Conservation (phyloP, 352 stramenopile species). For the Pythium chondricola region DNA sequence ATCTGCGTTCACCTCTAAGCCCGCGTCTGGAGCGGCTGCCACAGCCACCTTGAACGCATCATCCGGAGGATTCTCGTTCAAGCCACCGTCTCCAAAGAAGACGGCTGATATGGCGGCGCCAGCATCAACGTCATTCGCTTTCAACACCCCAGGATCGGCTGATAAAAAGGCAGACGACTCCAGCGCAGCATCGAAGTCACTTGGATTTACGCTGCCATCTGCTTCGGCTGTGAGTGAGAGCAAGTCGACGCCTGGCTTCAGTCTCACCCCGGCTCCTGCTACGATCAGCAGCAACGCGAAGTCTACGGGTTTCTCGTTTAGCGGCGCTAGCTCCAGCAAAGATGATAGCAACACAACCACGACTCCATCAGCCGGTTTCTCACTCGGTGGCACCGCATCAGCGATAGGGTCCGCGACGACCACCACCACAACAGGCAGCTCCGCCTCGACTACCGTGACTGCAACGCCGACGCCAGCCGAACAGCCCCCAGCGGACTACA, state of each 20-base stretch:
- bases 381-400: conserved; percentile 17
- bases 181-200: neutral
- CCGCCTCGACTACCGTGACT: conserved; percentile 10
- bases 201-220: conserved; percentile 1
- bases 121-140: conserved; percentile 9
- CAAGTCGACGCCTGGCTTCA: conserved; percentile 12
- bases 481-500: conserved; percentile 76
- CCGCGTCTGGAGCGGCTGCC: neutral
- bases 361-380: conserved; percentile 17
- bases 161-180: conserved; percentile 15
- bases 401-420: conserved; percentile 7
- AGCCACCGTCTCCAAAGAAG: conserved; percentile 24
- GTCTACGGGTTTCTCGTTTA: conserved; percentile 16
- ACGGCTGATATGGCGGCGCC: conserved; percentile 13
- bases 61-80: conserved; percentile 14
- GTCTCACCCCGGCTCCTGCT: conserved; percentile 3
- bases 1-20: conserved; percentile 5
- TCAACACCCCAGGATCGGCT: conserved; percentile 3
- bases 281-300: conserved; percentile 11
- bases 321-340: conserved; percentile 7
- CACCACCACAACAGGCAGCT: conserved; percentile 14
- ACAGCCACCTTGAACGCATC: conserved; percentile 2
- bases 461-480: conserved; percentile 36
- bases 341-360: conserved; percentile 9
- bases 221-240: conserved; percentile 4